A percentile compares a stretch with the other conserved stretches of the same genome.
These are phyloP conservation scores for Camellia oleifera DNA, from an alignment of 179 eudicot species.

Conservation along the genomic window DNA sequence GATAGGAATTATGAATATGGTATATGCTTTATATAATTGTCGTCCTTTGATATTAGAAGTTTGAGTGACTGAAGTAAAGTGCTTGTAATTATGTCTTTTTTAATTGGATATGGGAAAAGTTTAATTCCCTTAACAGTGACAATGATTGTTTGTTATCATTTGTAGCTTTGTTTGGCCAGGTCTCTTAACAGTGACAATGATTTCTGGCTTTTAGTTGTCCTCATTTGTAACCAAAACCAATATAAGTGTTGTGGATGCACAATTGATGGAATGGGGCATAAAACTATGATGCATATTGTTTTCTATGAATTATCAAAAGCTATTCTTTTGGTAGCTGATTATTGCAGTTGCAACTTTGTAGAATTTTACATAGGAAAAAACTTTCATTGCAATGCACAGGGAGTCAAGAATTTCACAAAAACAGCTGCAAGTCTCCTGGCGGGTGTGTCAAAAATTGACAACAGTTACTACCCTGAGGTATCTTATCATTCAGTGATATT, in stretches of 20 bases:
- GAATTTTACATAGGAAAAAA: not conserved
- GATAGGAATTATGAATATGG: not conserved
- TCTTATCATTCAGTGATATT: not conserved
- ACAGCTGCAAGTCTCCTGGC: conserved; percentile 60
- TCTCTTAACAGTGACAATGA: not conserved
- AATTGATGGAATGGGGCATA: not conserved
- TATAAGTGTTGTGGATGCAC: not conserved
- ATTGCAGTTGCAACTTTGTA: conserved; percentile 3
- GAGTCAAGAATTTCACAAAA: conserved; percentile 58
- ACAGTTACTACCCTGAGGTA: conserved; percentile 77
- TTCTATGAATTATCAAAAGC: not conserved
- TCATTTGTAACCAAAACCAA: not conserved
- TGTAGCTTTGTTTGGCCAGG: not conserved
- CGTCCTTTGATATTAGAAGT: not conserved
- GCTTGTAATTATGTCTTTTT: not conserved
- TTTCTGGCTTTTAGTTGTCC: conserved; percentile 8
- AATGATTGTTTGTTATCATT: not conserved
- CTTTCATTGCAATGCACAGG: conserved; percentile 38
- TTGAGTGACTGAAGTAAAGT: not conserved
- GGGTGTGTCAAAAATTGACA: conserved; percentile 59
- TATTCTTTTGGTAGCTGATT: not conserved
- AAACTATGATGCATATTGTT: conserved; percentile 4
- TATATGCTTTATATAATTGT: not conserved
- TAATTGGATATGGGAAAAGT: not conserved
- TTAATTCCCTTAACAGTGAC: not conserved